Conservation (phyloP, 345 rosid species). For the Eucalyptus cloeziana region DNA sequence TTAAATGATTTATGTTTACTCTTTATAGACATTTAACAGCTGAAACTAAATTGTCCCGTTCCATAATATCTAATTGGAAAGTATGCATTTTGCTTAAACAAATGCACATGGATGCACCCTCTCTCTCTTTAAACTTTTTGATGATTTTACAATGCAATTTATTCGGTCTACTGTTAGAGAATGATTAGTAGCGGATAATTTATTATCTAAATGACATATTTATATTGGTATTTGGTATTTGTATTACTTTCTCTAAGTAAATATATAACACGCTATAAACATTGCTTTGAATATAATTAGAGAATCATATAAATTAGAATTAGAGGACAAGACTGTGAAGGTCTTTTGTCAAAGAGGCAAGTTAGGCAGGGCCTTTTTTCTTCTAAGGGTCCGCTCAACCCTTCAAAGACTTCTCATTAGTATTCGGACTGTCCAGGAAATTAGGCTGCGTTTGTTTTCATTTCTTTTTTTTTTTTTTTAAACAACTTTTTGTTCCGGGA, state of each 20-base stretch:
- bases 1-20: background rate
- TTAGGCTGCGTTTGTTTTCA: too few relatives aligned
- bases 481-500: too few relatives aligned
- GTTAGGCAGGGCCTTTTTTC: background rate
- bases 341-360: background rate
- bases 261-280: background rate
- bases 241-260: background rate
- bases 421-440: background rate
- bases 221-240: background rate
- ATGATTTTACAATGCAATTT: background rate
- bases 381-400: background rate
- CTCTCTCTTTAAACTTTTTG: background rate
- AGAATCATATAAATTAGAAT: background rate
- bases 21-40: too few relatives aligned
- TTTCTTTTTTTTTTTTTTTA: too few relatives aligned
- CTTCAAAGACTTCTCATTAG: background rate
- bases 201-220: background rate
- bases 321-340: background rate
- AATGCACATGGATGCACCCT: background rate
- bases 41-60: background rate
- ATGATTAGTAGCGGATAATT: background rate
- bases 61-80: background rate
- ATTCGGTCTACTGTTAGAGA: background rate
- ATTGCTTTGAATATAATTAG: background rate
- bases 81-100: background rate